Conservation (phyloP, 306 rosid species). For the Lotus japonicus region DNA sequence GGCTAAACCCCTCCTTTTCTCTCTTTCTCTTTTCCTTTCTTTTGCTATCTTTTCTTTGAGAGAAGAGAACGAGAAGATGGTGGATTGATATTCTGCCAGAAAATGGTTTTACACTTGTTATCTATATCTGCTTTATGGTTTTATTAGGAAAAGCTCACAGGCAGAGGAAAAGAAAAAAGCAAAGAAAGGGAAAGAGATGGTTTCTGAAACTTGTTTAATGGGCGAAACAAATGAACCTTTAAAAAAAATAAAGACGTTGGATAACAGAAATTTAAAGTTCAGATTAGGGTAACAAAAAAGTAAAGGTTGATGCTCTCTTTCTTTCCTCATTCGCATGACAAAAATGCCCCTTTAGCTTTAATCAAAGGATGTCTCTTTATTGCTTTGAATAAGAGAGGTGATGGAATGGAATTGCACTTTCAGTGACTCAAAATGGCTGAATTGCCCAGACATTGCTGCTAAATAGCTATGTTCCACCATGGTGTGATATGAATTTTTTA, state of each 20-base stretch:
- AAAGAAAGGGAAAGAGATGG: conserved; percentile 22
- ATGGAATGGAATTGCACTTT: conserved; percentile 59
- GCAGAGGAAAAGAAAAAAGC: conserved; percentile 26
- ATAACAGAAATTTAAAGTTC: conserved; percentile 70
- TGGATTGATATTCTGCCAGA: conserved; percentile 33
- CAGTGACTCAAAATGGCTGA: conserved; percentile 49
- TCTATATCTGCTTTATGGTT: conserved; percentile 36
- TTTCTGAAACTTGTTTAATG: conserved; percentile 20
- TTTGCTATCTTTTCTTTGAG: conserved; percentile 39
- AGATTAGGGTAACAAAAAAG: conserved; percentile 48
- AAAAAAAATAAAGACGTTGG: conserved; percentile 47
- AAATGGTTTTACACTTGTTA: conserved; percentile 20
- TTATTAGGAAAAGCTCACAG: conserved; percentile 50
- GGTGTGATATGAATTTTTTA: neutral
- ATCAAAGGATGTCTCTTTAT: conserved; percentile 59
- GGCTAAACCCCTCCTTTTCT: conserved; percentile 42
- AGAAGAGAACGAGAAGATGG: conserved; percentile 31
- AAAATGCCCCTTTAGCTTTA: conserved; percentile 86
- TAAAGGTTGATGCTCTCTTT: conserved; percentile 49
- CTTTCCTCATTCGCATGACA: conserved; percentile 49
- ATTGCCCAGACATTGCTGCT: conserved; percentile 33
- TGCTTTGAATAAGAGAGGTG: conserved; percentile 50
- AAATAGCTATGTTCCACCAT: conserved; percentile 24
- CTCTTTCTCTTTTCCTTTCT: conserved; percentile 29
- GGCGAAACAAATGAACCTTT: neutral